Conservation (phyloP, 2,329 filamentous ascomycete species). For the Westerdykella sp. region DNA sequence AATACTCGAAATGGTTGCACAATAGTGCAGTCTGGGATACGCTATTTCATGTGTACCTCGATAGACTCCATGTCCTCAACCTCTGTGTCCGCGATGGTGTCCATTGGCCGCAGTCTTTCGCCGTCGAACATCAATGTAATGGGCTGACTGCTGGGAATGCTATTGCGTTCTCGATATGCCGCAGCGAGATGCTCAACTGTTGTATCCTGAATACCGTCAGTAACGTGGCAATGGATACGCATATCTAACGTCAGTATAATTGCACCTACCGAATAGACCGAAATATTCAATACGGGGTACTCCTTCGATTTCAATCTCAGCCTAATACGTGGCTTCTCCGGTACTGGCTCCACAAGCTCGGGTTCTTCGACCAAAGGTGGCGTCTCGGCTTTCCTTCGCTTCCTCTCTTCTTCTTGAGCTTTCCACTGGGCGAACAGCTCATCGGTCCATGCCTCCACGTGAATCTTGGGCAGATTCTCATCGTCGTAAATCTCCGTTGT, state of each 20-base stretch:
- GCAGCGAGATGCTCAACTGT: constrained; percentile 25
- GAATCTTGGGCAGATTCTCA: constrained; percentile 50
- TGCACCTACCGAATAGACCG: constrained; percentile 41
- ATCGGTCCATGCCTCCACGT: constrained; percentile 71
- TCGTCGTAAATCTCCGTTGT: constrained; percentile 48
- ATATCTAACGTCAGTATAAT: neutral
- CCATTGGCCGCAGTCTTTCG: constrained; percentile 29
- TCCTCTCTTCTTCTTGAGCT: constrained; percentile 21
- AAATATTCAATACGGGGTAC: constrained; percentile 47
- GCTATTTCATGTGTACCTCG: constrained; percentile 33
- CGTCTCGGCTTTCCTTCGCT: constrained; percentile 37
- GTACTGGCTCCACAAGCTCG: constrained; percentile 11
- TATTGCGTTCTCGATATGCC: constrained; percentile 21
- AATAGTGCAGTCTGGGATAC: neutral
- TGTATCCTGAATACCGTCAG: constrained; percentile 21
- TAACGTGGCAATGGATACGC: neutral
- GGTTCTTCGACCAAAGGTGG: constrained; percentile 10
- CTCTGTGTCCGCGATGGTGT: constrained; percentile 27
- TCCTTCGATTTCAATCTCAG: constrained; percentile 50
- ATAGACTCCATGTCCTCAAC: constrained; percentile 34
- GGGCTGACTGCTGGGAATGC: constrained; percentile 21
- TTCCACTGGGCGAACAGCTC: constrained; percentile 54
- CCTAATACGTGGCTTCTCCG: constrained; percentile 33
- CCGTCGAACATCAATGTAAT: constrained; percentile 36
- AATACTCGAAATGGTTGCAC: too few relatives aligned